These are phyloP conservation scores for Penicillium sp. DNA, from an alignment of 2,329 filamentous ascomycete species.

Conservation along the genomic window DNA sequence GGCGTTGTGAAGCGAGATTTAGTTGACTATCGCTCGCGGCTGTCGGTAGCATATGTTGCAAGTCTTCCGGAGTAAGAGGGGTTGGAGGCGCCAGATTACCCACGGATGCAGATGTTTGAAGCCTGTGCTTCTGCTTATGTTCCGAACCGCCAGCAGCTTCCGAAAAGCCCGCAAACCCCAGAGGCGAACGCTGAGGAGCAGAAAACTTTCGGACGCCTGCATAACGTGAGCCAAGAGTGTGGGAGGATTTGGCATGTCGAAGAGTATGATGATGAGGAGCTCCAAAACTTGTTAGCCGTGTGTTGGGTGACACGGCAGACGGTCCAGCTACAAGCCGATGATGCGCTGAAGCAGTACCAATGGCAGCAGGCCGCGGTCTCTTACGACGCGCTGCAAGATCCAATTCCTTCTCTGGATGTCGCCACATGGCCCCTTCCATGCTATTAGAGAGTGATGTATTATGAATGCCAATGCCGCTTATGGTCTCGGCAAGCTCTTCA, in stretches of 20 bases:
- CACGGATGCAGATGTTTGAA: conserved; percentile 32
- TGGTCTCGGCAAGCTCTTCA: conserved; percentile 30
- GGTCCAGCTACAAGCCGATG: conserved; percentile 35
- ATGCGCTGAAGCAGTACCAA: conserved; percentile 37
- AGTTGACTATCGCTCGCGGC: conserved; percentile 37
- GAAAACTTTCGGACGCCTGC: conserved; percentile 46
- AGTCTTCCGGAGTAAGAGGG: conserved; percentile 40
- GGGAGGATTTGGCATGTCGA: conserved; percentile 44
- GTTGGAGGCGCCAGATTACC: conserved; percentile 39
- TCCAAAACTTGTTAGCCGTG: conserved; percentile 29
- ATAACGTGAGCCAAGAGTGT: conserved; percentile 42
- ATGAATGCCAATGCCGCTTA: conserved; percentile 35
- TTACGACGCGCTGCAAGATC: conserved; percentile 46
- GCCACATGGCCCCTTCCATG: conserved; percentile 28
- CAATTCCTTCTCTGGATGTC: conserved; percentile 37
- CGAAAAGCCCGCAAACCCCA: conserved; percentile 43
- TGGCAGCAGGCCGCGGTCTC: conserved; percentile 43
- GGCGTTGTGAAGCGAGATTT: conserved; percentile 31
- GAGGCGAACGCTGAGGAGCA: conserved; percentile 44
- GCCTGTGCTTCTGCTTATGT: conserved; percentile 24
- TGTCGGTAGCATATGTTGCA: conserved; percentile 38
- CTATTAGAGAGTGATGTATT: conserved; percentile 24
- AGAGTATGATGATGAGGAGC: conserved; percentile 31
- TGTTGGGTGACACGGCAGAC: conserved; percentile 41
- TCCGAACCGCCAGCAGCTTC: conserved; percentile 37